Base-by-base conservation (phyloP, 2,329 filamentous ascomycete species). In the Beauveria bassiana region DNA sequence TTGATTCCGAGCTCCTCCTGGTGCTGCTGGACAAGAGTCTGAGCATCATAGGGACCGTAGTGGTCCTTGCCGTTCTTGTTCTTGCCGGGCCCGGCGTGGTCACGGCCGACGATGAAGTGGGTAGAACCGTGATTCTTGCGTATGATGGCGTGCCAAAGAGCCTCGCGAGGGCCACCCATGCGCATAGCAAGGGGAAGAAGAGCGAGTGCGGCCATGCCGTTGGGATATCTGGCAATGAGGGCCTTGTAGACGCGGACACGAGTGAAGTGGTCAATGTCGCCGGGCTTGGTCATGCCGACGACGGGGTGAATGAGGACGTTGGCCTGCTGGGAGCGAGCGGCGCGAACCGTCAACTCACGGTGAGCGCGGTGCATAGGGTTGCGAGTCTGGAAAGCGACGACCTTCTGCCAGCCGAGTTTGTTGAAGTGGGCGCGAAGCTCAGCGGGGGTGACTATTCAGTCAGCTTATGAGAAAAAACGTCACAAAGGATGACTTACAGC, bases 331-430 rank as follows among this genome's bases (percentile, higher is more conserved):
- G 90, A 90, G 70, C 95, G 93, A 67, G 95, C 95, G 68, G 95
- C 95, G 71, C 95, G 92, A 72, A 99, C 95, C 63, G 95, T 99
- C 77, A 99, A 81, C 81, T 99, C 95, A 78, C 95, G 87, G 79
- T 99, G 95, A 75, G 95, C 95, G 72, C 95, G 90, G 82, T 99
- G 95, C 95, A 99, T 99, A 69, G 95, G 95, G 81, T 99, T 99
- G 76, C 93, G 83, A 67, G 95, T 99, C 84, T 99, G 95, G 89
- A 99, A 99, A 72, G 95, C 95, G 66, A 99, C 95, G 69, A 99
- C 93, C 76, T 89, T 88, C 77, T 90, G 88, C 95, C 95, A 99
- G 79, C 95, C 95, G 70, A 99, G 91, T 86, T 99, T 99, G 84
- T 98, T 95, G 74, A 99, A 99, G 83, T 98, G 93, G 66, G 91